A percentile compares a stretch with the other conserved stretches of the same genome.
Conservation (phyloP, 2,329 filamentous ascomycete genomes). For the Arthrobotrys megalospora region DNA sequence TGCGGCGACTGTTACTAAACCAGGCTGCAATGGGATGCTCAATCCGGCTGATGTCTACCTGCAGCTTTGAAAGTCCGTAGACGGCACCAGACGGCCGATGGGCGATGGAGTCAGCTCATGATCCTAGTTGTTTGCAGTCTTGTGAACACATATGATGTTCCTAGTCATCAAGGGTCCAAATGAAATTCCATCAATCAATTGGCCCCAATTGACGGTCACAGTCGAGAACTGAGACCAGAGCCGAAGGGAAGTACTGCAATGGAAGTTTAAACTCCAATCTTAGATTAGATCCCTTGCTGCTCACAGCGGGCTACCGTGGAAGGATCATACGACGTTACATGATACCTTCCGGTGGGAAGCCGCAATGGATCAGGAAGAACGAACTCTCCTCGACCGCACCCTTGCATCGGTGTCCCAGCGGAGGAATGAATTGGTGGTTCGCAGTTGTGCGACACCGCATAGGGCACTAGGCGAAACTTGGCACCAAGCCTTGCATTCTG, state of each 20-base stretch:
- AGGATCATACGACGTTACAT: conserved; percentile 12
- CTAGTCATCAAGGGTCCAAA: conserved; percentile 22
- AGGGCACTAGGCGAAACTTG: conserved; percentile 55
- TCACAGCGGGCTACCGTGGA: not conserved
- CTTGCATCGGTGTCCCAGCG: conserved; percentile 8
- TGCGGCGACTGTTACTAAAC: conserved; percentile 10
- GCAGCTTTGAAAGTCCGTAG: conserved; percentile 39
- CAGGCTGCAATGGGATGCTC: conserved; percentile 20
- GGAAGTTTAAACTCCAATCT: conserved; percentile 7
- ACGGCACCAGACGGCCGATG: conserved; percentile 53
- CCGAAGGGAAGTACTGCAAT: not conserved
- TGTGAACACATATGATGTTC: conserved; percentile 20
- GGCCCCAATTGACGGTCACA: conserved; percentile 3
- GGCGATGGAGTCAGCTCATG: conserved; percentile 12
- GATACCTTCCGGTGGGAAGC: conserved; percentile 27
- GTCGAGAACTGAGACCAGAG: not conserved
- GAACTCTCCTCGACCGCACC: conserved; percentile 20
- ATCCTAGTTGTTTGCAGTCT: conserved; percentile 30
- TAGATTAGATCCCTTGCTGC: conserved; percentile 4
- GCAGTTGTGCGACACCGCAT: conserved; percentile 39
- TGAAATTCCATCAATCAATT: conserved; percentile 32
- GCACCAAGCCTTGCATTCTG: conserved; percentile 42
- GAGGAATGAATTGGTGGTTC: conserved; percentile 23
- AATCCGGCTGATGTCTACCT: conserved; percentile 58
- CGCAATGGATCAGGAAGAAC: conserved; percentile 16